Percentiles rank a stretch among this genome's conserved stretches.
Evolutionary conservation across 2,329 filamentous ascomycete genomes (phyloP).

Genomic region (Calonectria fujianensis): DNA sequence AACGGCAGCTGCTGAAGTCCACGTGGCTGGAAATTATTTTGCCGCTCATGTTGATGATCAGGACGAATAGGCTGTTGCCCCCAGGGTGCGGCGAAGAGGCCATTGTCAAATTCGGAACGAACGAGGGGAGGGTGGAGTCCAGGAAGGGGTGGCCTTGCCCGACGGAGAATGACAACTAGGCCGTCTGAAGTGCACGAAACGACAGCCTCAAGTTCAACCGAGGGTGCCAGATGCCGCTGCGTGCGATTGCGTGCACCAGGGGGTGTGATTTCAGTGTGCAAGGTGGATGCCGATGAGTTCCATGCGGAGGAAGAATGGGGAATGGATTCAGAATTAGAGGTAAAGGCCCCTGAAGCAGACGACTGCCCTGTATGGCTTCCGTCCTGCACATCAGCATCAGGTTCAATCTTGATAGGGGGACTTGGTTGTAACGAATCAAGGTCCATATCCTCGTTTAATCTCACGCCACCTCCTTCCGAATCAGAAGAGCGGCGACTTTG

Average conservation of each 20-base stretch:
- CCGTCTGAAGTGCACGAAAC: slow-evolving; percentile 94
- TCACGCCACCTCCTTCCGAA: slow-evolving; percentile 68
- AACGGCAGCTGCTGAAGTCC: slow-evolving; percentile 67
- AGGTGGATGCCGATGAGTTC: slow-evolving; percentile 33
- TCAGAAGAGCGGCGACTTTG: slow-evolving; percentile 61
- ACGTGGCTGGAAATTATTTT: slow-evolving; percentile 57
- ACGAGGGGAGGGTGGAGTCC: slow-evolving; percentile 69
- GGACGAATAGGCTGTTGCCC: slow-evolving; percentile 78
- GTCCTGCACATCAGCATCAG: slow-evolving; percentile 52
- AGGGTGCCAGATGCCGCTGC: slow-evolving; percentile 57
- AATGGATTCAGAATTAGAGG: slow-evolving; percentile 28
- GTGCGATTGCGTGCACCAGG: slow-evolving; percentile 31
- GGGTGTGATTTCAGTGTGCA: slow-evolving; percentile 27
- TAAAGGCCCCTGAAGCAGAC: slow-evolving; percentile 30
- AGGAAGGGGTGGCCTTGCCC: slow-evolving; percentile 82
- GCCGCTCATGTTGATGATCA: slow-evolving; percentile 62
- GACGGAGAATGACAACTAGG: slow-evolving; percentile 86
- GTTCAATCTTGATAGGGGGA: slow-evolving; percentile 62
- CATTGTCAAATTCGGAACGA: slow-evolving; percentile 72
- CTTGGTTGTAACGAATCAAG: slow-evolving; percentile 58
- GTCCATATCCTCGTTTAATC: slow-evolving; percentile 66
- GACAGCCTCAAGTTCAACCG: slow-evolving; percentile 89
- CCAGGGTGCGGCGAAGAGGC: slow-evolving; percentile 89
- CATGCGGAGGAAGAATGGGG: slow-evolving; percentile 47
- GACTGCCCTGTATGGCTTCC: slow-evolving; percentile 19